Conservation (phyloP, 2,329 filamentous ascomycete species). For the Cladosporium sp. region DNA sequence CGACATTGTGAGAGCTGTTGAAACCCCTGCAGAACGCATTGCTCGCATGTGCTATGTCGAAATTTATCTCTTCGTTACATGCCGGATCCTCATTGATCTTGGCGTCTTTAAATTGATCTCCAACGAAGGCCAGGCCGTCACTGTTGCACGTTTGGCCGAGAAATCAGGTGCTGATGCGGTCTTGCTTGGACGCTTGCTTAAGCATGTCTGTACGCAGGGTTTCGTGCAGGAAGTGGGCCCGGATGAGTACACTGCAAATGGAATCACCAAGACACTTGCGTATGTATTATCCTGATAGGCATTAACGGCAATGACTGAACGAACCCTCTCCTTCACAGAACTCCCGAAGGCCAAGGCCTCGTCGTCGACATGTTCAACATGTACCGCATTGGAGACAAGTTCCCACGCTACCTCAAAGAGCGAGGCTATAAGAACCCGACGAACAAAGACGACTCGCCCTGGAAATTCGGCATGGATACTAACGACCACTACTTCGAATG, state of each 20-base stretch:
- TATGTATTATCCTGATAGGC: no score
- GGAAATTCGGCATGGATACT: slow-evolving; percentile 3
- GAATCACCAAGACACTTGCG: slow-evolving; percentile 4
- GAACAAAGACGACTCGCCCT: slow-evolving; percentile 3
- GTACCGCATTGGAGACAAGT: background rate
- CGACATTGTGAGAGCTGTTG: background rate
- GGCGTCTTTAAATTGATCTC: background rate
- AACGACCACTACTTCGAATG: slow-evolving; percentile 8
- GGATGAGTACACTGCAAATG: slow-evolving; percentile 6
- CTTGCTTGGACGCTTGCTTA: slow-evolving; percentile 3
- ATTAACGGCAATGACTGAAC: no score
- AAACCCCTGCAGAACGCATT: slow-evolving; percentile 3
- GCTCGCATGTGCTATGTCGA: slow-evolving; percentile 8
- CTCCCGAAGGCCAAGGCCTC: slow-evolving; percentile 1
- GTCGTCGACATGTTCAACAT: slow-evolving; percentile 6
- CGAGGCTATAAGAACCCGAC: background rate
- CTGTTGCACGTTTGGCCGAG: background rate
- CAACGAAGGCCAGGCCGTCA: background rate
- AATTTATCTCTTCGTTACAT: slow-evolving; percentile 2
- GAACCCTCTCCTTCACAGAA: no score
- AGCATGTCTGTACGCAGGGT: slow-evolving; percentile 7
- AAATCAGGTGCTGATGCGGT: background rate
- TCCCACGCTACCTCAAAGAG: slow-evolving; percentile 1
- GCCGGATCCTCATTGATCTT: slow-evolving; percentile 1
- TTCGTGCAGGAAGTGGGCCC: slow-evolving; percentile 1